phyloP scores from a whole-genome alignment of 306 rosid species.

The Carpinus viminea region DNA sequence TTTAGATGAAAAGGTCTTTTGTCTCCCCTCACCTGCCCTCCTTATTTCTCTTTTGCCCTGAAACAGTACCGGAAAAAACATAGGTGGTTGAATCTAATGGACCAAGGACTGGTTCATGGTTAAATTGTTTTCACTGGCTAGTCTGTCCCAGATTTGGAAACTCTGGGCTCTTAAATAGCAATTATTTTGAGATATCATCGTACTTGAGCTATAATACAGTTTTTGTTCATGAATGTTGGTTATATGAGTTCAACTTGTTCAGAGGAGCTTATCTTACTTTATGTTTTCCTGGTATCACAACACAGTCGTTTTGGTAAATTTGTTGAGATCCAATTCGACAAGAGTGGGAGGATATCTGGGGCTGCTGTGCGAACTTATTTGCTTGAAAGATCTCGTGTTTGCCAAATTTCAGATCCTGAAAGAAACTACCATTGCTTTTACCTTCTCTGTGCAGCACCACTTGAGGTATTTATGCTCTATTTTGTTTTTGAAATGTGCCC shows the following conservation, averaged over 20 bases:
- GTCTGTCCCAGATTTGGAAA: constrained; percentile 23
- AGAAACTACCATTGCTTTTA: constrained; percentile 99
- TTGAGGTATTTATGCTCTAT: constrained; percentile 62
- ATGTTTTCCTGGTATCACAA: constrained; percentile 35
- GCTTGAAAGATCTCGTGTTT: constrained; percentile 99
- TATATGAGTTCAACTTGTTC: constrained; percentile 26
- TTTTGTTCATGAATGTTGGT: constrained; percentile 3
- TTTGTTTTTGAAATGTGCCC: constrained; percentile 25
- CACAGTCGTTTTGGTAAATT: constrained; percentile 99
- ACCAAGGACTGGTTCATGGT: constrained; percentile 10
- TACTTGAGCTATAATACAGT: background rate
- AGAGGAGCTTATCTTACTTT: constrained; percentile 20
- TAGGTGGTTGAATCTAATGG: constrained; percentile 1
- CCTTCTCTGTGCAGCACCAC: constrained; percentile 97
- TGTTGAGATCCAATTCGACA: constrained; percentile 99
- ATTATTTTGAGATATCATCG: constrained; percentile 18
- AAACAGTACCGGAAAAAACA: background rate
- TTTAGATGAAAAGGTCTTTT: background rate
- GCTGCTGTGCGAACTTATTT: constrained; percentile 94
- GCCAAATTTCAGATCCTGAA: constrained; percentile 97
- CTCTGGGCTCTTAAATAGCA: constrained; percentile 18
- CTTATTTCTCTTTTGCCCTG: background rate
- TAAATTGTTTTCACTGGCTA: background rate
- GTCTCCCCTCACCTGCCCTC: background rate
- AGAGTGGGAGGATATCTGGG: constrained; percentile 98